phyloP scores from a whole-genome alignment of 148 eudicot genomes.

The Amaranthus hypochondriacus region DNA sequence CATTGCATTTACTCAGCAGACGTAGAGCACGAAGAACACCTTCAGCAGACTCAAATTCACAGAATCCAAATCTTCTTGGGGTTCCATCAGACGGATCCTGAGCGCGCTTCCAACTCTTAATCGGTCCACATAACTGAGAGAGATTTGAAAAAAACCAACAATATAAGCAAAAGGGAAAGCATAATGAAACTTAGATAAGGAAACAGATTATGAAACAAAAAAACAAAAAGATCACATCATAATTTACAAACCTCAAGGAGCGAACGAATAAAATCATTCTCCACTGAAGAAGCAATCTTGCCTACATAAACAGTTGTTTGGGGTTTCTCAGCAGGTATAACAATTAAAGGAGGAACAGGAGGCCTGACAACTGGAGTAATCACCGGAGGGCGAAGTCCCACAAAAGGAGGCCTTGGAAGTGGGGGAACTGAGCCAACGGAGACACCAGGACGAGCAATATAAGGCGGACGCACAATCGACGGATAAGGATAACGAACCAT shows the following conservation, averaged over 20 bases:
- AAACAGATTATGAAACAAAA: constrained; percentile 6
- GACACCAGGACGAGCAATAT: constrained; percentile 59
- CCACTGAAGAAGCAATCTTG: constrained; percentile 79
- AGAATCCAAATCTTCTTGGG: constrained; percentile 74
- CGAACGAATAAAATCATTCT: constrained; percentile 79
- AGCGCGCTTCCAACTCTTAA: constrained; percentile 93
- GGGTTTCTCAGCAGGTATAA: constrained; percentile 62
- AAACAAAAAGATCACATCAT: not conserved
- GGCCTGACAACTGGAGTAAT: constrained; percentile 62
- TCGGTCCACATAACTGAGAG: constrained; percentile 87
- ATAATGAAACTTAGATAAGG: not conserved
- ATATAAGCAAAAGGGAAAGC: constrained; percentile 11
- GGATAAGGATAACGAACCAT: constrained; percentile 67
- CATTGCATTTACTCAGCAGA: constrained; percentile 66
- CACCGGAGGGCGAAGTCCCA: constrained; percentile 59
- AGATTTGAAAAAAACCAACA: constrained; percentile 15
- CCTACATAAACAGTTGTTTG: constrained; percentile 93
- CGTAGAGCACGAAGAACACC: constrained; percentile 93
- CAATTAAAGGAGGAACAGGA: constrained; percentile 34
- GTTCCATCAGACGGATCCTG: constrained; percentile 83
- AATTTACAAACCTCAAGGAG: constrained; percentile 64
- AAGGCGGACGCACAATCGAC: constrained; percentile 52
- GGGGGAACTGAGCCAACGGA: constrained; percentile 49
- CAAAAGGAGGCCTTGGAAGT: constrained; percentile 59
- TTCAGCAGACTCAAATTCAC: constrained; percentile 94